Evolutionary conservation across 805 yeast genomes (phyloP), one percentile per base, ranked within the genome.

Genomic region (Pichia cabralensis): DNA sequence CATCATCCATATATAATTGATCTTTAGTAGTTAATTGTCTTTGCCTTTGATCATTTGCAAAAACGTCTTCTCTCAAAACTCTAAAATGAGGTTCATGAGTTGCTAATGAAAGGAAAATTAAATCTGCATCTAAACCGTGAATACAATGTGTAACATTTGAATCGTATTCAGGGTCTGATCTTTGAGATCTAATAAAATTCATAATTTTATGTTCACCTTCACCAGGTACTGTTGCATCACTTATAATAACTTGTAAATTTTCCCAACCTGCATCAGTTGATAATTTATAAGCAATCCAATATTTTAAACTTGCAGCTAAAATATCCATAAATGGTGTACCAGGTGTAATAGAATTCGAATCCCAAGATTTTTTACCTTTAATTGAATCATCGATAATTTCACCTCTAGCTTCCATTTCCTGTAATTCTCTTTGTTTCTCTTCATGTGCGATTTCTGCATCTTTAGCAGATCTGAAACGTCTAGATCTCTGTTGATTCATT

Each of bases 181-280:
- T 69, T 55, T 88, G 97, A 27, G 83, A 73, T 50, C 99, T 74
- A 38, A 92, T 81, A 54, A 88, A 92, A 49, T 81, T 86, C 98
- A 92, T 92, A 48, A 92, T 79, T 57, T 92, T 92, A 63, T 92
- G 99, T 58, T 92, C 99, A 54, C 99, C 99, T 67, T 92, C 99
- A 42, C 99, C 99, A 1, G 99, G 98, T 11, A 89, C 97, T 0
- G 94, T 78, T 21, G 96, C 95, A 55, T 89, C 99, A 50, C 94
- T 80, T 30, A 92, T 79, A 17, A 92, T 81, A 6, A 92, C 86
- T 57, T 92, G 92, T 31, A 89, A 61, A 39, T 79, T 69, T 29
- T 77, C 77, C 98, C 98, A 92, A 22, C 94, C 95, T 2, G 96
- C 94, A 52, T 92, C 98, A 8, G 71, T 71, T 24, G 85, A 69